phyloP scores from a whole-genome alignment of 345 rosid genomes.

The Brassica carinata region DNA sequence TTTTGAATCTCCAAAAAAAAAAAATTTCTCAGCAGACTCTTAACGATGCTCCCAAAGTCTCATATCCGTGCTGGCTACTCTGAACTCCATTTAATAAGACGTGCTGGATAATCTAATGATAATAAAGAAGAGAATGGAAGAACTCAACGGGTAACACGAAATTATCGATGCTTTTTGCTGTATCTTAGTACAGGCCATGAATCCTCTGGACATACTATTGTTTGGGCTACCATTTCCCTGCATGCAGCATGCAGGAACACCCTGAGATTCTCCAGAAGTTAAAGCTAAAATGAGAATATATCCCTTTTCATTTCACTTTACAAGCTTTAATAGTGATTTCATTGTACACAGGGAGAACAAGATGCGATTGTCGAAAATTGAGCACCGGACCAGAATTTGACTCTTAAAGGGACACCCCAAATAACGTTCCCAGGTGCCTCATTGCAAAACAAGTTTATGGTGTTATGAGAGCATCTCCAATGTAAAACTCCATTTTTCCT shows the following conservation, averaged over 20 bases:
- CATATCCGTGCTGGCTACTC: background rate
- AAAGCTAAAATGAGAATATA: conserved; percentile 42
- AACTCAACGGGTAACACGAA: conserved; percentile 57
- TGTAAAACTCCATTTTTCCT: too few species aligned
- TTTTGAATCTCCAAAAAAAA: background rate
- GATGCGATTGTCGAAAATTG: conserved; percentile 51
- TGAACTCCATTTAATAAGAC: conserved; percentile 41
- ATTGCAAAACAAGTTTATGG: background rate
- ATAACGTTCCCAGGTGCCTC: conserved; percentile 58
- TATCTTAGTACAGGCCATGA: conserved; percentile 83
- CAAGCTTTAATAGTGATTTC: background rate
- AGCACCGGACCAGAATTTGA: conserved; percentile 50
- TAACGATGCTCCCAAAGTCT: background rate
- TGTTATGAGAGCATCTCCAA: background rate
- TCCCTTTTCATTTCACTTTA: background rate
- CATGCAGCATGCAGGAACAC: conserved; percentile 47
- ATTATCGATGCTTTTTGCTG: conserved; percentile 74
- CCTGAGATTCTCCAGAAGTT: conserved; percentile 62
- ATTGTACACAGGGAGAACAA: conserved; percentile 60
- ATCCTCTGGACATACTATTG: conserved; percentile 77
- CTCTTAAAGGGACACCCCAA: conserved; percentile 50
- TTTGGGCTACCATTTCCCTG: conserved; percentile 78
- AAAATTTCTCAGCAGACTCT: background rate
- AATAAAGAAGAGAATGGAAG: conserved; percentile 70
- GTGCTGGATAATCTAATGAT: conserved; percentile 77